phyloP scores from a whole-genome alignment of 1,284 basidiomycete species.

The Ustilago curta region DNA sequence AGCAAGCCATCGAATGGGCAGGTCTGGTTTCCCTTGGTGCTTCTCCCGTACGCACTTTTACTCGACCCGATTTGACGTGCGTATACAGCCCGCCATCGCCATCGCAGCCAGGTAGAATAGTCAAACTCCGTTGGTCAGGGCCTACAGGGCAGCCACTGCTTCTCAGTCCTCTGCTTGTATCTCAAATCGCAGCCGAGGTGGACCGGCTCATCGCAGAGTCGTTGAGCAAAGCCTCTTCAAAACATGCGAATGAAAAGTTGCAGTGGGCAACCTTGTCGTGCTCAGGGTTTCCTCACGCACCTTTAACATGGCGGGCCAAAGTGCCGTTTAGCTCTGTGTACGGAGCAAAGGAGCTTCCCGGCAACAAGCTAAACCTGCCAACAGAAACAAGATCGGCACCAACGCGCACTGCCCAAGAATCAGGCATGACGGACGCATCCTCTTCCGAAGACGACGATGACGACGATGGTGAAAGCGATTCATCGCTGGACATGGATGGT shows the following conservation, averaged over 20 bases:
- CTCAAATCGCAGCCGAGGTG: constrained; percentile 17
- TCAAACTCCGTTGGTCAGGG: constrained; percentile 32
- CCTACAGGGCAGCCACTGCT: constrained; percentile 8
- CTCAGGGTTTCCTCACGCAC: constrained; percentile 52
- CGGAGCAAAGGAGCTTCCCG: constrained; percentile 31
- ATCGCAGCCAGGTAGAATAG: constrained; percentile 12
- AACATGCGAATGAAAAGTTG: not conserved
- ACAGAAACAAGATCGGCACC: not conserved
- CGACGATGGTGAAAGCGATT: constrained; percentile 21
- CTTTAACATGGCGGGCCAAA: constrained; percentile 52
- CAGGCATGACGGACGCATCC: constrained; percentile 18
- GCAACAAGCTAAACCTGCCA: constrained; percentile 6
- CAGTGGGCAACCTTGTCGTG: constrained; percentile 40
- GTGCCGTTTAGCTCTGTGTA: constrained; percentile 27
- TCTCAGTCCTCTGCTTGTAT: constrained; percentile 30
- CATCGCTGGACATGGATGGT: constrained; percentile 34
- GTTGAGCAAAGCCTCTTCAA: not conserved
- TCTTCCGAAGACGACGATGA: constrained; percentile 26
- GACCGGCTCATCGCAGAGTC: constrained; percentile 13
- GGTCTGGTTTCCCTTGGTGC: constrained; percentile 32
- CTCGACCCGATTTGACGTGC: constrained; percentile 21
- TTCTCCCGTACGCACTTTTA: constrained; percentile 25
- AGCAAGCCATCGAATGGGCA: constrained; percentile 48
- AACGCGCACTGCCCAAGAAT: not conserved
- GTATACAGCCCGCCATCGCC: constrained; percentile 34